Base-by-base conservation (phyloP, 2,329 filamentous ascomycete species). In the Alternaria burnsii region DNA sequence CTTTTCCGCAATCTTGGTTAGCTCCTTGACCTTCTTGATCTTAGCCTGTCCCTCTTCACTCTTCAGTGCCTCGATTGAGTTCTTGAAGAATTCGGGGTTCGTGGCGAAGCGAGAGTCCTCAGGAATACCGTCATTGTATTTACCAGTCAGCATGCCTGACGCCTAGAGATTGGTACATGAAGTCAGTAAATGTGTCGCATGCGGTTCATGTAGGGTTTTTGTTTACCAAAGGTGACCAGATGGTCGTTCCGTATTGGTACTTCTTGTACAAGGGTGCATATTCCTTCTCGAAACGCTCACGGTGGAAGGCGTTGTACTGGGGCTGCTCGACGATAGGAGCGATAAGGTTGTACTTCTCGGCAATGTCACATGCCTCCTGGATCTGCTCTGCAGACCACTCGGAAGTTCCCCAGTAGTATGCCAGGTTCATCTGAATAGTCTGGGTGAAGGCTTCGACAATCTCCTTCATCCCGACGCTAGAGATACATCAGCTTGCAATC, bases 91-190 rank as follows among this genome's bases (percentile, higher is more conserved):
- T 53, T 83, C 83, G 61, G 84, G 82, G 77, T 87, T 86, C 66
- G 81, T 85, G 55, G 85, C 85, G 68, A 88, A 88, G 36, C 87
- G 85, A 40, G 85, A 88, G 70, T 84, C 86, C 68, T 86, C 82
- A 16, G 86, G 86, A 55, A 88, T 86, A 55, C 86, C 86, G 63
- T 88, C 82, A 75, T 88, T 88, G 82, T 89, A 89, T 78, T 89
- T 89, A 70, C 87, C 87, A 8, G 85, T 88, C 55, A 89, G 75
- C 40, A 89, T 76, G 58, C 87, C 87, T 30, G 81, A 84, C 47
- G 83, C 84, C 46, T 50, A 26, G 10, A 24, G 10, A 4, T 50
- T 36, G 14, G 46, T 12, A 3, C 10, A 26, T 32, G 5, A 42
- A 2, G 32, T 50, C 34, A 50, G 46, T 3, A 38, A 24, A 26